Evolutionary conservation across 768 basidiomycete genomes (phyloP), one percentile per base, ranked within the genome.

Genomic region (Lactifluus subvellereus): DNA sequence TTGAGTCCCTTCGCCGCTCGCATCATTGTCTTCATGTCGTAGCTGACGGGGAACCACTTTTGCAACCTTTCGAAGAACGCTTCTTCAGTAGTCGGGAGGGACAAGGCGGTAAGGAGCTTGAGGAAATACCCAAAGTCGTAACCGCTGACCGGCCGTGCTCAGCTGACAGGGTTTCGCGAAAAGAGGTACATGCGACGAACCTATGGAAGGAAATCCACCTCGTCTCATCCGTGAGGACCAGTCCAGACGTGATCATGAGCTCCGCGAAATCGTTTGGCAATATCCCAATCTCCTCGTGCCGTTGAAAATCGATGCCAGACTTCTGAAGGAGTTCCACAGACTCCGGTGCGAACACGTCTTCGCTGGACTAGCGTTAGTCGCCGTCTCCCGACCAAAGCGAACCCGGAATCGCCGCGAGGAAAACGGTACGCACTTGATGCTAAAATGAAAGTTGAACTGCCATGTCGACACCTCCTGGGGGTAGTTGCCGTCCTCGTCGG

Each of bases 51-150:
- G 75, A 99, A 98, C 96, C 97, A 98, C 67, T 84, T 87, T 62
- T 78, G 82, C 35, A 98, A 80, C 51, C 88, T 83, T 51, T 90
- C 84, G 73, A 98, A 97, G 77, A 98, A 98, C 6, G 83, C 81
- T 66, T 90, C 88, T 76, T 99, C 97, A 30, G 85, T 85, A 20
- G 87, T 85, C 9, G 97, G 97, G 62, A 98, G 77, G 50, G 94
- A 90, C 70, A 87, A 79, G 65, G 84, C 88, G 27, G 91, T 90
- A 55, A 99, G 81, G 47, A 98, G 82, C 74, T 96, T 97, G 74
- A 99, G 86, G 69, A 99, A 90, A 73, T 98, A 99, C 40, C 97
- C 97, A 76, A 99, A 98, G 75, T 99, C 97, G 75, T 98, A 98
- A 54, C 96, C 97, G 74, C 96, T 98, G 71, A 35, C 30, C 51